A percentile compares a stretch with the other conserved stretches of the same genome.
phyloP scores from a whole-genome alignment of 148 eudicot species.

The Amaranthus palmeri region DNA sequence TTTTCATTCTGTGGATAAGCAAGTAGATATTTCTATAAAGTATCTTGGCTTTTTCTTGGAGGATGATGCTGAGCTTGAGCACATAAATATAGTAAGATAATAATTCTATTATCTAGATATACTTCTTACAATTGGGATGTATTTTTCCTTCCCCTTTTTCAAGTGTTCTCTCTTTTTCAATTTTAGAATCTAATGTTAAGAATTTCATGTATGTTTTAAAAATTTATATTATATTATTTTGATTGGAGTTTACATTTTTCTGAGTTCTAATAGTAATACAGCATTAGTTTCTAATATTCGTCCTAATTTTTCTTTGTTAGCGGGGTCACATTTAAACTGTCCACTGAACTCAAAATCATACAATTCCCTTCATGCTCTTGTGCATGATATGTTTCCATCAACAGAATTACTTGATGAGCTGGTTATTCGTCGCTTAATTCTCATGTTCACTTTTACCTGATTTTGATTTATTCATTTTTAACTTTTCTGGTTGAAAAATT shows the following conservation, averaged over 20 bases:
- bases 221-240: no score
- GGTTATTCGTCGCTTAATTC: constrained; percentile 30
- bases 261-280: no score
- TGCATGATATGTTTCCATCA: constrained; percentile 77
- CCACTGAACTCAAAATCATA: constrained; percentile 73
- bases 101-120: neutral
- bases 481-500: no score
- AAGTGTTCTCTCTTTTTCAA: no score
- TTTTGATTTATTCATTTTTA: no score
- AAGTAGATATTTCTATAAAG: constrained; percentile 92
- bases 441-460: no score
- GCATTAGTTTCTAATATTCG: neutral
- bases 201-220: no score
- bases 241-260: no score
- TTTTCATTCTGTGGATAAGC: constrained; percentile 18
- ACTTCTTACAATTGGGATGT: no score
- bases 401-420: constrained; percentile 45
- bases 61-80: constrained; percentile 90
- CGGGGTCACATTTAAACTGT: constrained; percentile 81
- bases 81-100: constrained; percentile 56
- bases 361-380: constrained; percentile 71
- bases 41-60: constrained; percentile 98
- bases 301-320: neutral
- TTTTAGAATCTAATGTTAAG: no score
- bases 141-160: no score